Conservation (phyloP, 108 stramenopile species). For the Nitzschia sp. region DNA sequence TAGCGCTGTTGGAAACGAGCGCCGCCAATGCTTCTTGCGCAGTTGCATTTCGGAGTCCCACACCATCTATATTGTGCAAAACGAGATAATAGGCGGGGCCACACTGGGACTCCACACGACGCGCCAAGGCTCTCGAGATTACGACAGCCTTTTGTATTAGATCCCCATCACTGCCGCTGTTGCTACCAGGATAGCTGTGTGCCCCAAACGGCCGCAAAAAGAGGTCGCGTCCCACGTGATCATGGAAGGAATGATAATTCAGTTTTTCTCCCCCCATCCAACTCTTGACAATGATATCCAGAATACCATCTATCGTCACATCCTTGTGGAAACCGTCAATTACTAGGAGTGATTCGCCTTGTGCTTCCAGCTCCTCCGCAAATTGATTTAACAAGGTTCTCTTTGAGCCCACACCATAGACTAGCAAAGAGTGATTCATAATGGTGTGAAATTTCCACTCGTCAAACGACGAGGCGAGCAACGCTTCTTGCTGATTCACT, state of each 20-base stretch:
- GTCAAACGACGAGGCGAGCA: slow-evolving; percentile 14
- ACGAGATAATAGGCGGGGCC: slow-evolving; percentile 66
- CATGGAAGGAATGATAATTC: slow-evolving; percentile 13
- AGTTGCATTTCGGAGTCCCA: slow-evolving; percentile 42
- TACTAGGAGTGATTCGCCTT: slow-evolving; percentile 40
- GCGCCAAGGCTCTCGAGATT: slow-evolving; percentile 50
- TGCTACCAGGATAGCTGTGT: slow-evolving; percentile 6
- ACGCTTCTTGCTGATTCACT: slow-evolving; percentile 12
- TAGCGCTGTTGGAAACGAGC: slow-evolving; percentile 52
- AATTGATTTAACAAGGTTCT: slow-evolving; percentile 54
- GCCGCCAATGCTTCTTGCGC: slow-evolving; percentile 68
- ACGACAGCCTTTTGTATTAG: slow-evolving; percentile 44
- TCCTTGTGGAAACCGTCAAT: slow-evolving; percentile 42
- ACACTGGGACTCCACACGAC: slow-evolving; percentile 10
- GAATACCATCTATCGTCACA: slow-evolving; percentile 46
- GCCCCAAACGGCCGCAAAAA: background rate
- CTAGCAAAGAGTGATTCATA: slow-evolving; percentile 70
- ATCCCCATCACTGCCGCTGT: too few relatives aligned
- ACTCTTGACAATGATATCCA: slow-evolving; percentile 48
- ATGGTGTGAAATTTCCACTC: slow-evolving; percentile 70
- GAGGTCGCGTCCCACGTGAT: background rate
- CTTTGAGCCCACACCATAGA: slow-evolving; percentile 81
- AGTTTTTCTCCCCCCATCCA: slow-evolving; percentile 48
- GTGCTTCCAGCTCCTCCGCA: slow-evolving; percentile 31
- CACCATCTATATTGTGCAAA: slow-evolving; percentile 77